A percentile compares a stretch with the other conserved stretches of the same genome.
phyloP scores from a whole-genome alignment of 352 stramenopile species.

The Halophytophthora polymorphica region DNA sequence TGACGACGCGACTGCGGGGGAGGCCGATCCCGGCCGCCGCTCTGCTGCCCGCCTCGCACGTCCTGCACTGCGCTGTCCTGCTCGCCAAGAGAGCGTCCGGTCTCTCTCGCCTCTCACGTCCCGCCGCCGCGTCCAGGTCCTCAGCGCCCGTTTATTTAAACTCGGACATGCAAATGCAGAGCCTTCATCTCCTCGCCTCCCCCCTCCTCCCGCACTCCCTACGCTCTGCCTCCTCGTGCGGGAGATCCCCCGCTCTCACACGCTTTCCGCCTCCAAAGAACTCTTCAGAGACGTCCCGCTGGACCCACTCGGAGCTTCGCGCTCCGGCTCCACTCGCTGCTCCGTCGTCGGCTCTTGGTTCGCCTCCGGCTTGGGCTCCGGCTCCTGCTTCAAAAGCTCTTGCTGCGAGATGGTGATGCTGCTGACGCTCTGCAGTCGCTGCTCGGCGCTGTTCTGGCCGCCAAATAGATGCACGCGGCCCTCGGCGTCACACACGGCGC shows the following conservation, averaged over 20 bases:
- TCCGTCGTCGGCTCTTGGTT: too few relatives aligned
- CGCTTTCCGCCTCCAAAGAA: constrained; percentile 10
- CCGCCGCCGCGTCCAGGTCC: too few relatives aligned
- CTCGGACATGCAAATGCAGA: too few relatives aligned
- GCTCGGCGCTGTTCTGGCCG: constrained; percentile 76
- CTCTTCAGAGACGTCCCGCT: neutral
- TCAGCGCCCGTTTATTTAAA: constrained; percentile 15
- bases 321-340: constrained; percentile 1
- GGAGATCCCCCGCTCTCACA: constrained; percentile 5
- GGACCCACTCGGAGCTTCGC: neutral
- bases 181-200: too few relatives aligned
- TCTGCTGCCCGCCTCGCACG: too few relatives aligned
- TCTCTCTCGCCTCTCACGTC: too few relatives aligned
- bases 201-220: constrained; percentile 24
- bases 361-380: constrained; percentile 6
- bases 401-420: constrained; percentile 38
- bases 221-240: constrained; percentile 10
- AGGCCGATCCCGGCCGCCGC: too few relatives aligned
- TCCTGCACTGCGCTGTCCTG: constrained; percentile 5
- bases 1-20: constrained; percentile 22
- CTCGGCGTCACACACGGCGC: constrained; percentile 60
- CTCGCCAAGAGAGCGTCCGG: too few relatives aligned
- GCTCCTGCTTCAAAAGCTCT: constrained; percentile 6
- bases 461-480: constrained; percentile 85
- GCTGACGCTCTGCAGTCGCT: constrained; percentile 83